A percentile compares a stretch with the other conserved stretches of the same genome.
These are phyloP conservation scores for Castanospermum australe DNA, from an alignment of 306 rosid genomes.

Conservation along the genomic window DNA sequence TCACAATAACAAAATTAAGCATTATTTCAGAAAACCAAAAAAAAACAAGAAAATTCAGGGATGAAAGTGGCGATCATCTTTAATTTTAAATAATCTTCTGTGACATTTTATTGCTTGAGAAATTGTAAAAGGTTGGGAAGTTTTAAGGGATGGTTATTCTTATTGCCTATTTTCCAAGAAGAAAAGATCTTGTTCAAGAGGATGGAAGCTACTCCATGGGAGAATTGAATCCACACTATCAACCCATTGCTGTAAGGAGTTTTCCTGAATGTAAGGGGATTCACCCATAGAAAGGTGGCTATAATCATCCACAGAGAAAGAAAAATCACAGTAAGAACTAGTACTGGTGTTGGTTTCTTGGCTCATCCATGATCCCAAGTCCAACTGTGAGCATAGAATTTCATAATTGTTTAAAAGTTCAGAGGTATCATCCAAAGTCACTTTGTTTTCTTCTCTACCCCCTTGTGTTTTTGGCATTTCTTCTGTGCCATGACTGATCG, in stretches of 20 bases:
- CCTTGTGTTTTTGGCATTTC: slow-evolving; percentile 24
- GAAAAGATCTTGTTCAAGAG: slow-evolving; percentile 42
- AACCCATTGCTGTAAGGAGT: slow-evolving; percentile 40
- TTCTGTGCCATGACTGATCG: slow-evolving; percentile 11
- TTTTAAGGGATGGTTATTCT: not conserved
- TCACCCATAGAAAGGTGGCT: slow-evolving; percentile 38
- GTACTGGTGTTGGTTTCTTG: slow-evolving; percentile 38
- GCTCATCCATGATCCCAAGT: slow-evolving; percentile 44
- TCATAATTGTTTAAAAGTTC: slow-evolving; percentile 46
- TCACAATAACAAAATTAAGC: not conserved
- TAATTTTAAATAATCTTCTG: not conserved
- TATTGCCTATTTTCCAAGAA: slow-evolving; percentile 30
- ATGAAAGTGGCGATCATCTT: slow-evolving; percentile 3
- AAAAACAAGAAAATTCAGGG: not conserved
- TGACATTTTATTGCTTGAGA: not conserved
- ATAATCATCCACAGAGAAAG: slow-evolving; percentile 49
- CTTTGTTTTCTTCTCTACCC: slow-evolving; percentile 33
- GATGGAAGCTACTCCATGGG: slow-evolving; percentile 46
- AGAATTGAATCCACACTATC: slow-evolving; percentile 46
- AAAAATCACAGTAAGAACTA: slow-evolving; percentile 36
- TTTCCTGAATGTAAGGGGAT: slow-evolving; percentile 25
- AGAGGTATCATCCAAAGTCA: slow-evolving; percentile 32
- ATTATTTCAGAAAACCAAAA: no score
- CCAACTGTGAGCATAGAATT: slow-evolving; percentile 42
- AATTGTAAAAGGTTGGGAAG: not conserved